These are phyloP conservation scores for Lentinula edodes DNA, from an alignment of 768 basidiomycete genomes.

Conservation along the genomic window DNA sequence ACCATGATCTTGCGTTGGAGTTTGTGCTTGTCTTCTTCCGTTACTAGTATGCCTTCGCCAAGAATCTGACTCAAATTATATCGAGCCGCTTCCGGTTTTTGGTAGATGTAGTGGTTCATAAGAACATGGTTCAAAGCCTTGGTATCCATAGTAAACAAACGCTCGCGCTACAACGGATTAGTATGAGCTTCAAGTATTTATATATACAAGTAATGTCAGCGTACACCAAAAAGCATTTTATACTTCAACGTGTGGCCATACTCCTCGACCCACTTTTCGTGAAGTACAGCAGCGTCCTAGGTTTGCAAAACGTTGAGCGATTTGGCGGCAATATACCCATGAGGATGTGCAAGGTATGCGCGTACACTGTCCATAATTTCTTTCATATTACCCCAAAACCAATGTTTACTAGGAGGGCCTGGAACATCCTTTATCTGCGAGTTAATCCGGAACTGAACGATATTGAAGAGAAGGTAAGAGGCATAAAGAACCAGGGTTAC, in stretches of 20 bases:
- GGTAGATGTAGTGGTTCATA: conserved; percentile 47
- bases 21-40: conserved; percentile 42
- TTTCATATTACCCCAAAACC: conserved; percentile 28
- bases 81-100: conserved; percentile 43
- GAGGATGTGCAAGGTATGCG: background rate
- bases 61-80: conserved; percentile 35
- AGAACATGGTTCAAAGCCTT: conserved; percentile 63
- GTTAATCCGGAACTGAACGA: conserved; percentile 8
- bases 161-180: conserved; percentile 16
- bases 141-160: conserved; percentile 54
- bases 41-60: conserved; percentile 42
- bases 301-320: background rate
- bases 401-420: conserved; percentile 27
- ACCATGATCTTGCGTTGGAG: conserved; percentile 46
- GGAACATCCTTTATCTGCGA: conserved; percentile 29
- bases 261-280: conserved; percentile 28
- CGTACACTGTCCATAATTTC: conserved; percentile 21
- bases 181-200: background rate
- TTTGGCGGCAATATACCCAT: background rate
- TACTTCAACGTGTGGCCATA: conserved; percentile 30
- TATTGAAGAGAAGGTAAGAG: conserved; percentile 12
- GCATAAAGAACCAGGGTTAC: conserved; percentile 7
- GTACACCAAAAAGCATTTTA: conserved; percentile 25
- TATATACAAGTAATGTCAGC: conserved; percentile 4
- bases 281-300: conserved; percentile 16